These are phyloP conservation scores for Bryopsis sp. DNA, from an alignment of 139 green algal genomes.

Conservation along the genomic window DNA sequence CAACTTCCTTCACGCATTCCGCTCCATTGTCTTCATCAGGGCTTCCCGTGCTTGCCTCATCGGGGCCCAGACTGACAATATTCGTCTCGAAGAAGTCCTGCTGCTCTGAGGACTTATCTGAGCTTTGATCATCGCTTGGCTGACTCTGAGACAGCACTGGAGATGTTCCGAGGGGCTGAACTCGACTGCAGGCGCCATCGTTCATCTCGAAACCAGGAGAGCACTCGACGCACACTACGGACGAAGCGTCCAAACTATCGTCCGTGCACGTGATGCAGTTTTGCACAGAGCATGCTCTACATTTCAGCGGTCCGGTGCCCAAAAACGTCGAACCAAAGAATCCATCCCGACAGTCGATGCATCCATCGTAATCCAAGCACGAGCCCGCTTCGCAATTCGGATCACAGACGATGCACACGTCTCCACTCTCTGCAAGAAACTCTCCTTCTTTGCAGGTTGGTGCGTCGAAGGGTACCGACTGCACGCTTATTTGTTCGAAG, in stretches of 20 bases:
- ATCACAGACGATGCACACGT: not conserved
- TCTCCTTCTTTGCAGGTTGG: not conserved
- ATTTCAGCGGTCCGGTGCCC: not conserved
- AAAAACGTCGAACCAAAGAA: not conserved
- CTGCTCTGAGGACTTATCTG: no score
- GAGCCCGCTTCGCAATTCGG: not conserved
- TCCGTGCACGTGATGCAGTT: not conserved
- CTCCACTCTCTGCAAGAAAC: not conserved
- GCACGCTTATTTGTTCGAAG: not conserved
- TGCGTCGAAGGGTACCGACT: not conserved
- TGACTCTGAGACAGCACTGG: no score
- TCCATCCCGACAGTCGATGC: not conserved
- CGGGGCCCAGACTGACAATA: no score
- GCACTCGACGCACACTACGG: not conserved
- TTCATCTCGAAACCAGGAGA: not conserved
- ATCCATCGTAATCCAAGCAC: not conserved
- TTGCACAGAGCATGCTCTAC: not conserved
- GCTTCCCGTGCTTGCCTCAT: no score
- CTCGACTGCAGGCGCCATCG: no score
- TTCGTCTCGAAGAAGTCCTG: no score
- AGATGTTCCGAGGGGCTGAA: no score
- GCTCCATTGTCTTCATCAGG: no score
- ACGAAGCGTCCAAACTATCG: not conserved
- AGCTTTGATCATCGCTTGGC: no score
- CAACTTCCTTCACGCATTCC: no score